Percentiles rank a stretch among this genome's conserved stretches.
Conservation (phyloP, 306 rosid genomes). For the Sicyos baderoa region DNA sequence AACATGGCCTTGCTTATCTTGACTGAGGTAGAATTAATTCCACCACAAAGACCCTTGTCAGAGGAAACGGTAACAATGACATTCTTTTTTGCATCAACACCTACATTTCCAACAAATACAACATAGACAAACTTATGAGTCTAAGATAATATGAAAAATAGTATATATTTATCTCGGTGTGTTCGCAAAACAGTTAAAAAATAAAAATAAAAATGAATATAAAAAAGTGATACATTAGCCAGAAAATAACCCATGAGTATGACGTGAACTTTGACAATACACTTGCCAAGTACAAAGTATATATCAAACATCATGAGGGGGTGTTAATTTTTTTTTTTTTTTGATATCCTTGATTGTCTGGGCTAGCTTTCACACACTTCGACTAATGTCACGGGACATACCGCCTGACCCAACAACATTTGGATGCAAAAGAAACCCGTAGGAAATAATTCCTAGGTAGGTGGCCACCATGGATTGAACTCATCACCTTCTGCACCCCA, state of each 20-base stretch:
- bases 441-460: too few relatives aligned
- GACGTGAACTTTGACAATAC: too few relatives aligned
- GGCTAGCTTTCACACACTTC: too few relatives aligned
- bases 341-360: too few relatives aligned
- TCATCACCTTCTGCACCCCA: too few relatives aligned
- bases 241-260: too few relatives aligned
- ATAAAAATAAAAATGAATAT: not conserved
- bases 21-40: slow-evolving; percentile 92
- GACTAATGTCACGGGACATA: too few relatives aligned
- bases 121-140: slow-evolving; percentile 20
- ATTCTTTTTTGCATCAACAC: slow-evolving; percentile 64
- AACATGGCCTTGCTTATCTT: slow-evolving; percentile 72
- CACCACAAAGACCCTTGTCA: slow-evolving; percentile 98
- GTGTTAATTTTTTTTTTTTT: too few relatives aligned
- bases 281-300: too few relatives aligned
- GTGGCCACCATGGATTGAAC: too few relatives aligned
- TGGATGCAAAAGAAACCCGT: too few relatives aligned
- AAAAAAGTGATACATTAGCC: not conserved
- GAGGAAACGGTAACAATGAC: slow-evolving; percentile 79
- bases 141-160: not conserved
- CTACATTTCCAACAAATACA: slow-evolving; percentile 32
- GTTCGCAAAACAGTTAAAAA: not conserved
- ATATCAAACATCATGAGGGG: not conserved
- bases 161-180: not conserved
- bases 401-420: too few relatives aligned